Percentiles rank a stretch among this genome's conserved stretches.
These are phyloP conservation scores for Citeromyces matritensis DNA, from an alignment of 805 yeast genomes.

Conservation along the genomic window DNA sequence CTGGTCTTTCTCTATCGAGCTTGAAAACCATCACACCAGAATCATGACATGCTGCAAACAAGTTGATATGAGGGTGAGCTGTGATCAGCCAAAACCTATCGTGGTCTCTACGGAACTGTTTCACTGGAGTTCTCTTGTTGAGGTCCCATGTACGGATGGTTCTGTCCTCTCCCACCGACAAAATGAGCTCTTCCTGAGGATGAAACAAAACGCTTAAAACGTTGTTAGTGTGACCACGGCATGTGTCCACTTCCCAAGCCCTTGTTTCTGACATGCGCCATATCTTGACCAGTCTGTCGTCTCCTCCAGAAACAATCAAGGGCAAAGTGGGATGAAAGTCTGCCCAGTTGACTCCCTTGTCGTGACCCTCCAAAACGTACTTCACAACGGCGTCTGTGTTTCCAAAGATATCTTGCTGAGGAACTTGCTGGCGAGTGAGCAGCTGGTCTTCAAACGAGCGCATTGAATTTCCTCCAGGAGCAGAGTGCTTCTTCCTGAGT, in stretches of 20 bases:
- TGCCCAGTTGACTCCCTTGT: slow-evolving; percentile 98
- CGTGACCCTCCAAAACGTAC: slow-evolving; percentile 94
- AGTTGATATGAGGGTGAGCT: slow-evolving; percentile 78
- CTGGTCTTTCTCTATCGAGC: slow-evolving; percentile 94
- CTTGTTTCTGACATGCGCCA: slow-evolving; percentile 97
- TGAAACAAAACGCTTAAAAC: slow-evolving; percentile 85
- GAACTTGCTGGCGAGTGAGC: slow-evolving; percentile 40
- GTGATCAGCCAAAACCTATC: slow-evolving; percentile 92
- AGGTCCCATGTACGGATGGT: slow-evolving; percentile 95
- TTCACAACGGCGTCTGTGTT: slow-evolving; percentile 89
- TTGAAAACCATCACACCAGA: slow-evolving; percentile 97
- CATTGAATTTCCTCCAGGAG: slow-evolving; percentile 25
- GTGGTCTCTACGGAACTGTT: slow-evolving; percentile 84
- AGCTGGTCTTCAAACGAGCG: slow-evolving; percentile 34
- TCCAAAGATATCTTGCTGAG: slow-evolving; percentile 89
- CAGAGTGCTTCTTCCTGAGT: slow-evolving; percentile 87
- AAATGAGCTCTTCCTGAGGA: slow-evolving; percentile 81
- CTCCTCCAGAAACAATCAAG: slow-evolving; percentile 88
- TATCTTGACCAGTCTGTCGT: slow-evolving; percentile 85
- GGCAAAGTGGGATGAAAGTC: slow-evolving; percentile 96
- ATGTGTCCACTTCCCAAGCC: slow-evolving; percentile 98
- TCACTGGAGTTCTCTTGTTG: slow-evolving; percentile 83
- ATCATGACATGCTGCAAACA: slow-evolving; percentile 95
- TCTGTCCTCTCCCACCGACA: slow-evolving; percentile 92
- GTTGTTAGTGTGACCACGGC: slow-evolving; percentile 94